phyloP scores from a whole-genome alignment of 352 stramenopile genomes.

The Thraustochytrium sp. region DNA sequence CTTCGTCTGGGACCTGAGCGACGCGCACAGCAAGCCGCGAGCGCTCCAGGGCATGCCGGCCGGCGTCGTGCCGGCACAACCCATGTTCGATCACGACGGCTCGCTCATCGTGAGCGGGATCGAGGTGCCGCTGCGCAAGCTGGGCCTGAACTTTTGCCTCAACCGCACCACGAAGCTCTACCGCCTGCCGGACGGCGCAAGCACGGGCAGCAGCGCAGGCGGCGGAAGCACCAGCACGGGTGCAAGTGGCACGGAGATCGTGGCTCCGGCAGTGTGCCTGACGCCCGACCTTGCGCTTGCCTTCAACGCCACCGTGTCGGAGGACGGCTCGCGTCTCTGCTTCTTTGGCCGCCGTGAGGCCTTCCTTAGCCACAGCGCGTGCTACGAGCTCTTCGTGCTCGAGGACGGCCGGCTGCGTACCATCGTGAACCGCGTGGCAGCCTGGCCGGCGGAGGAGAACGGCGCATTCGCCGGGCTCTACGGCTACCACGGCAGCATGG shows the following conservation, averaged over 20 bases:
- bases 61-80: neutral
- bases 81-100: neutral
- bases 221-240: neutral
- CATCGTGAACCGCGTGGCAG: neutral
- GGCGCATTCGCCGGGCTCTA: slow-evolving; percentile 12
- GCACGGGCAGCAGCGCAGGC: neutral
- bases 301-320: neutral
- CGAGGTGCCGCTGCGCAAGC: neutral
- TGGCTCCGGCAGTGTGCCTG: neutral
- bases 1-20: neutral
- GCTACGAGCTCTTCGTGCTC: slow-evolving; percentile 11
- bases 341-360: neutral
- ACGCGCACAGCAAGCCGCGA: neutral
- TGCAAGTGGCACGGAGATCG: neutral
- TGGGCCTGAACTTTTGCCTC: slow-evolving; percentile 38
- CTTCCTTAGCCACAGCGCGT: neutral
- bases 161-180: slow-evolving; percentile 9
- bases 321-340: neutral
- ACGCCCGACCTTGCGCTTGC: slow-evolving; percentile 6
- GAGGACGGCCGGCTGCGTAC: neutral
- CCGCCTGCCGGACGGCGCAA: neutral
- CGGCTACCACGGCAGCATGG: neutral
- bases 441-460: neutral
- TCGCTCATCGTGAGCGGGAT: neutral
- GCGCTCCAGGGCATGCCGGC: neutral